These are phyloP conservation scores for Colletotrichum australisinense DNA, from an alignment of 2,329 filamentous ascomycete species.

Conservation along the genomic window DNA sequence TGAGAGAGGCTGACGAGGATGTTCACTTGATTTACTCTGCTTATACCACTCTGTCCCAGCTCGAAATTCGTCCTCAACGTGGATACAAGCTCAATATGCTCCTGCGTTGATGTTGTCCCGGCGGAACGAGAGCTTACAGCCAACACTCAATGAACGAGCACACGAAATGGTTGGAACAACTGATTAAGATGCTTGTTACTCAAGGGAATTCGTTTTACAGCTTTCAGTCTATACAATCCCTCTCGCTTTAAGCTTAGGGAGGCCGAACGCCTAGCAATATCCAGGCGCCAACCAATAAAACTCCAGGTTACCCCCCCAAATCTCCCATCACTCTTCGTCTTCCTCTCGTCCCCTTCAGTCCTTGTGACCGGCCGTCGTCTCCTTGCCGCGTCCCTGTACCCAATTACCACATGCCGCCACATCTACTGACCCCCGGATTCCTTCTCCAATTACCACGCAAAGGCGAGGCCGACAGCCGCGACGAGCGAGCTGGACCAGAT, in stretches of 20 bases:
- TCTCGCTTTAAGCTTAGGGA: slow-evolving; percentile 13
- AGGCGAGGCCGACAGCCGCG: slow-evolving; percentile 58
- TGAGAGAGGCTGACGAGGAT: too few species aligned
- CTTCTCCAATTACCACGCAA: slow-evolving; percentile 54
- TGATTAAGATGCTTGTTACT: slow-evolving; percentile 32
- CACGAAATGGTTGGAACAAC: neutral
- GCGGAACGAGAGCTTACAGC: too few species aligned
- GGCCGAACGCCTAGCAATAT: slow-evolving; percentile 23
- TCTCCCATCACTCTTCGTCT: neutral
- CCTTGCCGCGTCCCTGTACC: neutral
- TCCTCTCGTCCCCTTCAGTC: slow-evolving; percentile 16
- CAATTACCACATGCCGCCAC: neutral
- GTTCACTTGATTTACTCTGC: too few species aligned
- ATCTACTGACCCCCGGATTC: neutral
- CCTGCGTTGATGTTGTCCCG: too few species aligned
- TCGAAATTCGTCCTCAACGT: too few species aligned
- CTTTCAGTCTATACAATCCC: slow-evolving; percentile 35
- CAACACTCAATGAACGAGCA: too few species aligned
- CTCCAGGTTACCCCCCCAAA: slow-evolving; percentile 23
- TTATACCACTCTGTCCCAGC: too few species aligned
- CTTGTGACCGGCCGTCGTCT: neutral
- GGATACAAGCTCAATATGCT: too few species aligned
- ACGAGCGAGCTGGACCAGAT: slow-evolving; percentile 61
- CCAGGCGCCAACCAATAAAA: slow-evolving; percentile 31
- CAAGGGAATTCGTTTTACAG: slow-evolving; percentile 36